Conservation (phyloP, 176 grass and related monocot genomes). For the Thinopyrum elongatum region DNA sequence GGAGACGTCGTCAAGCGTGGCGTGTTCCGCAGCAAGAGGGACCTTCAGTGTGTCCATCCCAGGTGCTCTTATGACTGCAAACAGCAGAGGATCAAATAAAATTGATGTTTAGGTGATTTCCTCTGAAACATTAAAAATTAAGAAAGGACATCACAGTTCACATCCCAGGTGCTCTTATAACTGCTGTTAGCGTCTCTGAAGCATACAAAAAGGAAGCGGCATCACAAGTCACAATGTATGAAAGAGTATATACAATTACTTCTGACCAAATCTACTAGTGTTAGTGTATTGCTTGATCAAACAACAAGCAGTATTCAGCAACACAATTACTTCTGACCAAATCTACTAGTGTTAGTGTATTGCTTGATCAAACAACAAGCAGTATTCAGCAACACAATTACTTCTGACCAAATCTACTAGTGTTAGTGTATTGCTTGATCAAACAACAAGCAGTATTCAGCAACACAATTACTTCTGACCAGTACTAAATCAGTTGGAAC, state of each 20-base stretch:
- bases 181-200: too few species aligned
- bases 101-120: too few species aligned
- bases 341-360: background rate
- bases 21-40: constrained; percentile 29
- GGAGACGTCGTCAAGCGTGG: constrained; percentile 46
- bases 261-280: background rate
- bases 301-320: background rate
- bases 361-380: background rate
- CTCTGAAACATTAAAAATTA: too few species aligned
- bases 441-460: too few species aligned
- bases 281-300: background rate
- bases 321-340: background rate
- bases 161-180: too few species aligned
- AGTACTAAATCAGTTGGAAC: background rate
- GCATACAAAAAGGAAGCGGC: too few species aligned
- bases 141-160: too few species aligned
- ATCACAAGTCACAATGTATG: too few species aligned
- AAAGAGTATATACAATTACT: background rate
- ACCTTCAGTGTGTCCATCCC: constrained; percentile 71
- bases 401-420: background rate
- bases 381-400: background rate
- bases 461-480: too few species aligned
- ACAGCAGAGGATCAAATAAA: constrained; percentile 1
- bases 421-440: background rate
- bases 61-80: constrained; percentile 67